phyloP scores from a whole-genome alignment of 2,329 filamentous ascomycete genomes.

The Ilyonectria mors-panacis region DNA sequence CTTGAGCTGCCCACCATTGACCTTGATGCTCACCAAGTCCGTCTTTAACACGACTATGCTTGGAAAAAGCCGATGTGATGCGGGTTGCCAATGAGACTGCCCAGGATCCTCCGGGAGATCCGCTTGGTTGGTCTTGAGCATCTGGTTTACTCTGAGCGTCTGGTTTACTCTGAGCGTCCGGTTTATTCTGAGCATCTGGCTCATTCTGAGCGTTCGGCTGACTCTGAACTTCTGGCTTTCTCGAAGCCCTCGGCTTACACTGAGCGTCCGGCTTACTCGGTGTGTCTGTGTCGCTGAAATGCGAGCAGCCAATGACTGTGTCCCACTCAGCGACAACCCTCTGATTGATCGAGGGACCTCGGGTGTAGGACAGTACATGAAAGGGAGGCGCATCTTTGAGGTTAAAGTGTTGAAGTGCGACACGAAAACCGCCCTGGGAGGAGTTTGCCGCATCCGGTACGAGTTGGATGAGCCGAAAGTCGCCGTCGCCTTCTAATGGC shows the following conservation, averaged over 20 bases:
- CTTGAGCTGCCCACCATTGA: neutral
- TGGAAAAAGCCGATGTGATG: neutral
- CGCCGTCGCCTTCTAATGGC: neutral
- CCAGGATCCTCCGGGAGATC: neutral
- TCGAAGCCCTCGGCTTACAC: neutral
- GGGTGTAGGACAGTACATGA: slow-evolving; percentile 2
- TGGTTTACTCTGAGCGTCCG: too few species aligned
- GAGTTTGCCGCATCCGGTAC: neutral
- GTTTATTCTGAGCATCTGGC: too few species aligned
- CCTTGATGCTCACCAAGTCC: neutral
- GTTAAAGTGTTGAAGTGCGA: neutral
- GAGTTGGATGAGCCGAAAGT: slow-evolving; percentile 11
- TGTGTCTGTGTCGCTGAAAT: neutral
- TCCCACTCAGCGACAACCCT: neutral
- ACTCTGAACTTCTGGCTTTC: neutral
- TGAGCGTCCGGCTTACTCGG: too few species aligned
- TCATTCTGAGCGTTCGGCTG: neutral
- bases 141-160: neutral
- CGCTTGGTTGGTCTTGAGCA: neutral
- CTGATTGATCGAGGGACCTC: neutral
- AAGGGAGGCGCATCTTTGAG: neutral
- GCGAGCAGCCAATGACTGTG: neutral
- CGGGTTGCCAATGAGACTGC: neutral
- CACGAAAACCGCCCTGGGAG: neutral
- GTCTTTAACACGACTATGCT: neutral